Percentiles rank a stretch among this genome's conserved stretches.
These are phyloP conservation scores for Hypoxylon sp. DNA, from an alignment of 2,329 filamentous ascomycete species.

Conservation along the genomic window DNA sequence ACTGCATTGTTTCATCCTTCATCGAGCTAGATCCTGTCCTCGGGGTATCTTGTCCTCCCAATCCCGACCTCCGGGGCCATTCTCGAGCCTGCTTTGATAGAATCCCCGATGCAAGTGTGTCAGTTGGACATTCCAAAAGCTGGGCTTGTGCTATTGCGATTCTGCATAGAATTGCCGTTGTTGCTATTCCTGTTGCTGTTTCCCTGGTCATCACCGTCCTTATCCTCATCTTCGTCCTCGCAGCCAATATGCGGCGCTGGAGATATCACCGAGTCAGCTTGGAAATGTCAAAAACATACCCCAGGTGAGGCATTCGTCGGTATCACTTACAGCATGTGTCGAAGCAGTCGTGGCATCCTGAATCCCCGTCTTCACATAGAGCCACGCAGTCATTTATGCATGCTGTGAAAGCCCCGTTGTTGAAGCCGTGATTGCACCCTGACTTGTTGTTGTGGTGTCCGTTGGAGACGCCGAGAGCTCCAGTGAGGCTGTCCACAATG, in stretches of 20 bases:
- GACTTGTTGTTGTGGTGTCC: neutral
- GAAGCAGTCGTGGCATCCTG: conserved; percentile 34
- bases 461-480: conserved; percentile 30
- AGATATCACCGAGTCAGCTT: conserved; percentile 14
- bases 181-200: neutral
- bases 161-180: neutral
- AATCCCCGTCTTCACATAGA: conserved; percentile 20
- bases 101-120: neutral
- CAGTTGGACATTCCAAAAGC: conserved; percentile 4
- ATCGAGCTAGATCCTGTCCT: neutral
- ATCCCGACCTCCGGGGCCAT: neutral
- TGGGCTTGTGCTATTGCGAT: neutral
- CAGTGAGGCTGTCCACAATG: conserved; percentile 28
- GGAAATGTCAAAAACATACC: neutral
- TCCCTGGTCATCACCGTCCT: neutral
- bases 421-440: conserved; percentile 14
- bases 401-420: conserved; percentile 17
- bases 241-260: conserved; percentile 12
- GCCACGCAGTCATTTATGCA: conserved; percentile 36
- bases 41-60: conserved; percentile 25
- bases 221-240: conserved; percentile 9
- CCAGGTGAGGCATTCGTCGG: neutral
- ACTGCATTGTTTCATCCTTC: conserved; percentile 2
- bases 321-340: conserved; percentile 35
- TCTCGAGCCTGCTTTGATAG: conserved; percentile 3